Conservation (phyloP, 768 basidiomycete genomes). For the Termitomyces heimii region DNA sequence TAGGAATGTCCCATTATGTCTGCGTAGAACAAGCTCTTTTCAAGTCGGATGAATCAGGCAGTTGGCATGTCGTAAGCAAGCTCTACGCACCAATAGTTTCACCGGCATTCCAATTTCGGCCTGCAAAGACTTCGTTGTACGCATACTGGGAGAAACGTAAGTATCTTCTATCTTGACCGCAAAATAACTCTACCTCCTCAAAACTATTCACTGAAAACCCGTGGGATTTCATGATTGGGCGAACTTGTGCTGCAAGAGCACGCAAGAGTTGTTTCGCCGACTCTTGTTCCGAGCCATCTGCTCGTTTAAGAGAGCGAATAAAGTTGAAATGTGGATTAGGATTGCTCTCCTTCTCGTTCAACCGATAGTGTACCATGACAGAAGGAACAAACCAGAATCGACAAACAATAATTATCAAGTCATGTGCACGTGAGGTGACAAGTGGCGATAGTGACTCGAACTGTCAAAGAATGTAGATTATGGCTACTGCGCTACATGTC, state of each 20-base stretch:
- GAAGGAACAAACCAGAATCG: neutral
- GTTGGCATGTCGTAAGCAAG: neutral
- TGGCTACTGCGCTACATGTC: neutral
- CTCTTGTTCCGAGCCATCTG: slow-evolving; percentile 41
- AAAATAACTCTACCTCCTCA: slow-evolving; percentile 59
- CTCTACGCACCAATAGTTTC: slow-evolving; percentile 60
- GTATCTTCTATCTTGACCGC: neutral
- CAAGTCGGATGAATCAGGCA: neutral
- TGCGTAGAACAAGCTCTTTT: slow-evolving; percentile 70
- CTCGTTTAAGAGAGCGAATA: slow-evolving; percentile 49
- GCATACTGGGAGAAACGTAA: slow-evolving; percentile 53
- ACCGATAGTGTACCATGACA: slow-evolving; percentile 65
- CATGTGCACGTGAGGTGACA: slow-evolving; percentile 1
- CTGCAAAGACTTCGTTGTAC: slow-evolving; percentile 71
- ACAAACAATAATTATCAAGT: neutral
- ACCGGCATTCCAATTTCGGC: slow-evolving; percentile 81
- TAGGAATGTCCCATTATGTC: slow-evolving; percentile 53
- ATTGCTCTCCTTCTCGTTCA: slow-evolving; percentile 64
- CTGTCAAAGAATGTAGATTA: neutral
- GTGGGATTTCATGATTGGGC: slow-evolving; percentile 76
- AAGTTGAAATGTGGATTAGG: slow-evolving; percentile 79
- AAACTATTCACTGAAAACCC: slow-evolving; percentile 73
- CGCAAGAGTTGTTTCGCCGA: slow-evolving; percentile 68
- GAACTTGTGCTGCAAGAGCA: slow-evolving; percentile 78
- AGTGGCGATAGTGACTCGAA: neutral